These are phyloP conservation scores for Trichoderma sp. DNA, from an alignment of 2,329 filamentous ascomycete genomes.

Conservation along the genomic window DNA sequence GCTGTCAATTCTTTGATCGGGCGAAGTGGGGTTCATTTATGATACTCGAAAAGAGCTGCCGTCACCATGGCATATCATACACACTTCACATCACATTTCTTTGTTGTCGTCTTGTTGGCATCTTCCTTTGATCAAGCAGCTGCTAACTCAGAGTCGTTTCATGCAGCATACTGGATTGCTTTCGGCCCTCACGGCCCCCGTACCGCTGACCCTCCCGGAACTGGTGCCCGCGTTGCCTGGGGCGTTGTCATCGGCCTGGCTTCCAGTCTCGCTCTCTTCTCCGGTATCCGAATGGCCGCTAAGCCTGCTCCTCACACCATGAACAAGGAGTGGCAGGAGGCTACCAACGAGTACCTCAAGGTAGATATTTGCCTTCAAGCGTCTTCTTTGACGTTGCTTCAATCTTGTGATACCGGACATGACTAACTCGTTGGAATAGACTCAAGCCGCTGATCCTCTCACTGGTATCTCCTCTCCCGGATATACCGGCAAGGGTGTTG, in stretches of 20 bases:
- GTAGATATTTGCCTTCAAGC: constrained; percentile 46
- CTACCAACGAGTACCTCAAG: constrained; percentile 89
- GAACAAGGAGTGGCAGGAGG: constrained; percentile 97
- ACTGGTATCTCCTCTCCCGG: constrained; percentile 78
- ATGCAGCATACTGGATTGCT: constrained; percentile 94
- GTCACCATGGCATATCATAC: constrained; percentile 2
- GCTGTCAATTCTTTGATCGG: neutral
- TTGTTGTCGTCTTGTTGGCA: neutral
- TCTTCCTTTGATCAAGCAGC: constrained; percentile 5
- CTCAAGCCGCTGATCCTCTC: constrained; percentile 83
- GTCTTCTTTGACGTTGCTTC: neutral
- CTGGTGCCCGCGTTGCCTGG: constrained; percentile 75
- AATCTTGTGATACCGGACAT: neutral
- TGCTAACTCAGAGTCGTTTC: constrained; percentile 45
- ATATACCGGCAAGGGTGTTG: constrained; percentile 75
- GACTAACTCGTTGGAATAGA: constrained; percentile 51
- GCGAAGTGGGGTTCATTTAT: neutral
- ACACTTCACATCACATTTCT: neutral
- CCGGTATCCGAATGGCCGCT: constrained; percentile 69
- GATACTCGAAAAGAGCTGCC: neutral
- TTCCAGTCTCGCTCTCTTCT: constrained; percentile 71
- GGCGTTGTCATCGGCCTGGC: constrained; percentile 70
- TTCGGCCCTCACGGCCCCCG: constrained; percentile 97
- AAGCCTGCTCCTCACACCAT: constrained; percentile 78
- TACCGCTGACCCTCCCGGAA: constrained; percentile 77